Conservation (phyloP, 106 monocot species). For the Gastrodia elata region DNA sequence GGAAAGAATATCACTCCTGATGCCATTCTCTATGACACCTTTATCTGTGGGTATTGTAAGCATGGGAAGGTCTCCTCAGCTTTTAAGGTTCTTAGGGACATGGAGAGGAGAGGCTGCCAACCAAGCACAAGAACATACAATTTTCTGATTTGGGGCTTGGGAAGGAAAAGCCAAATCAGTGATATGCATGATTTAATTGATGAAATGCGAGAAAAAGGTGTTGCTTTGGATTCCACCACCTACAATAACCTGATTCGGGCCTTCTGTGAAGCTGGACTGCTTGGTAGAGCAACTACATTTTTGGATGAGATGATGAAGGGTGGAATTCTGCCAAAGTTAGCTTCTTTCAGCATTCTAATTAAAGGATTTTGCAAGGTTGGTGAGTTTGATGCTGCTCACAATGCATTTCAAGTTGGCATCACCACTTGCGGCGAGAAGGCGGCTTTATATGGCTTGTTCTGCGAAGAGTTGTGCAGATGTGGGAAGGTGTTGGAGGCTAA, state of each 20-base stretch:
- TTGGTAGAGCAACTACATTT: slow-evolving; percentile 49
- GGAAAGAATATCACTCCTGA: slow-evolving; percentile 58
- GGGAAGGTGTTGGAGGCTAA: slow-evolving; percentile 55
- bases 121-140: slow-evolving; percentile 76
- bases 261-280: slow-evolving; percentile 46
- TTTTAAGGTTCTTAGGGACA: slow-evolving; percentile 77
- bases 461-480: slow-evolving; percentile 46
- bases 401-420: slow-evolving; percentile 45
- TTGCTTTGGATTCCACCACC: slow-evolving; percentile 43
- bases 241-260: slow-evolving; percentile 63
- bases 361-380: slow-evolving; percentile 43
- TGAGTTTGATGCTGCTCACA: slow-evolving; percentile 55
- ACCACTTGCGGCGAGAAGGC: slow-evolving; percentile 48
- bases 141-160: slow-evolving; percentile 65
- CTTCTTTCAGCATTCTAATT: slow-evolving; percentile 70
- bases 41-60: slow-evolving; percentile 64
- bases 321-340: slow-evolving; percentile 43
- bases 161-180: slow-evolving; percentile 30
- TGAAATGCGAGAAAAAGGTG: slow-evolving; percentile 65
- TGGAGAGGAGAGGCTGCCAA: slow-evolving; percentile 66
- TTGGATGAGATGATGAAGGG: slow-evolving; percentile 66
- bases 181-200: slow-evolving; percentile 54
- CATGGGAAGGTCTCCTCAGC: slow-evolving; percentile 71
- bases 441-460: slow-evolving; percentile 58
- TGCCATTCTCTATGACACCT: slow-evolving; percentile 58